Percentiles rank a stretch among this genome's conserved stretches.
These are phyloP conservation scores for Delitschia confertaspora DNA, from an alignment of 495 filamentous ascomycete genomes.

Conservation along the genomic window DNA sequence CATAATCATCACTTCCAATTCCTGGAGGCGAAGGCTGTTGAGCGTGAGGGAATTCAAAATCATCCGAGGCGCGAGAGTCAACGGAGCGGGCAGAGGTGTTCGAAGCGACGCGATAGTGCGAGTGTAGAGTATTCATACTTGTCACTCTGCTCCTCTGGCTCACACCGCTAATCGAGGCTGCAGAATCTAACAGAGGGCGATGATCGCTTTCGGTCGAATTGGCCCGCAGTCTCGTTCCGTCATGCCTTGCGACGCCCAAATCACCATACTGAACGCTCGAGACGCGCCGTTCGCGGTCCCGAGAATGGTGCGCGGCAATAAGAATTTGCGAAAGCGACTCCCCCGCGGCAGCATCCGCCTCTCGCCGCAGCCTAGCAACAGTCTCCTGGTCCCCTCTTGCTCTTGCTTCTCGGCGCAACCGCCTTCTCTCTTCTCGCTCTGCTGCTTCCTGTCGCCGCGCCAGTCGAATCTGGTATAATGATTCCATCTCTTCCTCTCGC, in stretches of 20 bases:
- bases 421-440: constrained; percentile 66
- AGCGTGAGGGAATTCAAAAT: constrained; percentile 26
- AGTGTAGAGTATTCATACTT: constrained; percentile 23
- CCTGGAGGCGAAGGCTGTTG: constrained; percentile 15
- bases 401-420: constrained; percentile 57
- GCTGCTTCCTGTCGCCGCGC: constrained; percentile 65
- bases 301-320: constrained; percentile 57
- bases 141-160: constrained; percentile 22
- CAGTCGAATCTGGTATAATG: constrained; percentile 79
- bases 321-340: constrained; percentile 29
- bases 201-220: constrained; percentile 61
- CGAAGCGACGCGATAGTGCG: constrained; percentile 29
- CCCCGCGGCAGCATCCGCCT: constrained; percentile 22
- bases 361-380: constrained; percentile 40
- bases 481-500: constrained; percentile 88
- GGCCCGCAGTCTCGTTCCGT: constrained; percentile 77
- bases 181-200: constrained; percentile 61
- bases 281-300: constrained; percentile 62
- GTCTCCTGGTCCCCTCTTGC: constrained; percentile 56
- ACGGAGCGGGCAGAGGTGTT: constrained; percentile 27
- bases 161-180: constrained; percentile 47
- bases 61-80: constrained; percentile 18
- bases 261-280: constrained; percentile 80
- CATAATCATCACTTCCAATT: constrained; percentile 22
- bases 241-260: constrained; percentile 76